These are phyloP conservation scores for Cucurbita pepo DNA, from an alignment of 306 rosid genomes.

Conservation along the genomic window DNA sequence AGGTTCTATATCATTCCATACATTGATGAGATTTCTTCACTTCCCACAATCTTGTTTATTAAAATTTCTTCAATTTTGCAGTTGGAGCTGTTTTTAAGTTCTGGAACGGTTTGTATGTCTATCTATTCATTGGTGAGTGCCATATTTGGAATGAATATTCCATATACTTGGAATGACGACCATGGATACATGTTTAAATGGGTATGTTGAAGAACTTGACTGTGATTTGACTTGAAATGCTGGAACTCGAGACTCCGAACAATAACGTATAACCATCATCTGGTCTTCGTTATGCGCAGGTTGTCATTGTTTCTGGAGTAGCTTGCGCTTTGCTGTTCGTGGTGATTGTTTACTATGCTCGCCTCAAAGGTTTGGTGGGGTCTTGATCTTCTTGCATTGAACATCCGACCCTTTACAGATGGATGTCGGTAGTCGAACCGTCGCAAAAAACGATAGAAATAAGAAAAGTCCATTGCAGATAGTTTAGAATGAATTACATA, in stretches of 20 bases:
- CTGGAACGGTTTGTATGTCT: constrained; percentile 40
- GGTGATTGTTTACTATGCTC: too few relatives aligned
- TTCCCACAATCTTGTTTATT: background rate
- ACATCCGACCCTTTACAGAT: too few relatives aligned
- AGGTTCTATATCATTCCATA: constrained; percentile 32
- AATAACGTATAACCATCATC: background rate
- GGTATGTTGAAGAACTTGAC: constrained; percentile 23
- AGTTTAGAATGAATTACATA: too few relatives aligned
- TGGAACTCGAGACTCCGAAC: background rate
- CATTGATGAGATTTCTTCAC: background rate
- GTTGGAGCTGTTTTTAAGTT: constrained; percentile 62
- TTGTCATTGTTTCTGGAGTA: too few relatives aligned
- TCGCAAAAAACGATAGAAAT: too few relatives aligned
- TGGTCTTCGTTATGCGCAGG: background rate
- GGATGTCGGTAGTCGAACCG: too few relatives aligned
- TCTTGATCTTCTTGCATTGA: too few relatives aligned
- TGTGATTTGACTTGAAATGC: background rate
- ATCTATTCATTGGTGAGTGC: constrained; percentile 42
- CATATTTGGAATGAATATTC: constrained; percentile 61
- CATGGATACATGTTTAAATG: constrained; percentile 60
- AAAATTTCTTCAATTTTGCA: constrained; percentile 12
- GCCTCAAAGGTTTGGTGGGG: too few relatives aligned
- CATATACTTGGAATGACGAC: constrained; percentile 29
- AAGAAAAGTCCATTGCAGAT: too few relatives aligned
- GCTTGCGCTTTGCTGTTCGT: too few relatives aligned